These are phyloP conservation scores for Aspergillus amoenus DNA, from an alignment of 2,329 filamentous ascomycete genomes.

Conservation along the genomic window DNA sequence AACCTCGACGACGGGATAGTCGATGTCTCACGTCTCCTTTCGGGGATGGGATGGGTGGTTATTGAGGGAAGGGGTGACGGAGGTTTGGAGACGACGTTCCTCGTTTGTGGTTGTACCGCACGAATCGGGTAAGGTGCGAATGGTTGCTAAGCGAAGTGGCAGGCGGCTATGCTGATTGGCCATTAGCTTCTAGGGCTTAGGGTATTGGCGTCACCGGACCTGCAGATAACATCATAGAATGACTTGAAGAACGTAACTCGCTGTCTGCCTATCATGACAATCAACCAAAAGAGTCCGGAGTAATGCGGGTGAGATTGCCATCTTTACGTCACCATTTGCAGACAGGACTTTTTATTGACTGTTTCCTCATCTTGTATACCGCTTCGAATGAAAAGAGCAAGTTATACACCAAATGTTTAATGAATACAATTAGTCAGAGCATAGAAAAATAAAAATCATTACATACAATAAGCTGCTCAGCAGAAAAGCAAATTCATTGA, in stretches of 20 bases:
- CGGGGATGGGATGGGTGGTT: constrained; percentile 15
- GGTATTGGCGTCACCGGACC: constrained; percentile 37
- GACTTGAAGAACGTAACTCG: constrained; percentile 1
- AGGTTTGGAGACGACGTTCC: constrained; percentile 31
- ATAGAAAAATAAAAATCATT: background rate
- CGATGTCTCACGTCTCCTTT: constrained; percentile 31
- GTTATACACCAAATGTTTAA: background rate
- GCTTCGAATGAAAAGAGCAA: background rate
- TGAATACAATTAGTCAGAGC: background rate
- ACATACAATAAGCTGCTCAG: background rate
- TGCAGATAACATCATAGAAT: constrained; percentile 27
- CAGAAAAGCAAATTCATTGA: background rate
- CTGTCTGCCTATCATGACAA: background rate
- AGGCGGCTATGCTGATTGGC: constrained; percentile 21
- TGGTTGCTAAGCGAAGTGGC: constrained; percentile 40
- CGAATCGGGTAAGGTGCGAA: constrained; percentile 37
- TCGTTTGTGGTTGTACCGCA: constrained; percentile 36
- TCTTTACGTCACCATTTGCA: constrained; percentile 1
- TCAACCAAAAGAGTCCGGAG: background rate
- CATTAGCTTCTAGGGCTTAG: constrained; percentile 38
- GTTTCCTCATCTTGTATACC: background rate
- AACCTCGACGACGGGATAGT: constrained; percentile 28
- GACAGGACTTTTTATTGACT: background rate
- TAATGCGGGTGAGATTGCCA: background rate
- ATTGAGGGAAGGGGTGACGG: constrained; percentile 32